Evolutionary conservation across 208 protist species (phyloP), one percentile per base, ranked within the genome.

Genomic region (Trypanosoma caninum): DNA sequence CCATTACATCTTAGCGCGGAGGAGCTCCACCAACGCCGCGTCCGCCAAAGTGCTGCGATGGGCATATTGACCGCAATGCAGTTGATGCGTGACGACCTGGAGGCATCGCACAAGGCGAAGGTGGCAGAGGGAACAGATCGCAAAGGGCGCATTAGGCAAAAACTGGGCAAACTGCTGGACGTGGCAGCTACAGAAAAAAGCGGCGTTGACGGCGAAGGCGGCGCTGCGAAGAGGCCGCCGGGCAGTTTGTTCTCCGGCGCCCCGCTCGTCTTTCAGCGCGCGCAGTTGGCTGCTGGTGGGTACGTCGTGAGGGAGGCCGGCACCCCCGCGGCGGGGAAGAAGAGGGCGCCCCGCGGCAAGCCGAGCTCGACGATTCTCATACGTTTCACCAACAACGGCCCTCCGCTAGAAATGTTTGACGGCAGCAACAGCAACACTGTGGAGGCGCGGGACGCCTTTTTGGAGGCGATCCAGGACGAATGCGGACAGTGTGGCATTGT

Each of bases 291-390:
- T 0, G 71, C 88, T 14, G 88, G 88, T 8, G 88, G 84, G 14
- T 94, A 82, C 40, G 75, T 91, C 10, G 72, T 91, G 64, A 65
- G 63, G 45, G 61, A 59, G 44, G 34, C 55, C 42, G 33, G 2
- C 38, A 50, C n/a, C n/a, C n/a, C n/a, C 20, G 38, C 40, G 46
- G 55, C 16, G 0, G 50, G 50, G 9, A 54, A 54, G 27, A 44
- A 60, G 6, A 45, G 58, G 13, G 5, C 45, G 2, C 25, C 80
- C 2, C 51, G 27, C 6, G 88, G 88, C 8, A 89, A 82, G 55
- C 88, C 88, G 11, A 94, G 88, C 53, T 89, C 84, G 1, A 87
- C 84, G 14, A 66, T 94, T 44, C 80, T 89, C 9, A 51, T 94
- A 14, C 74, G 81, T 38, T 89, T 76, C 62, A 22, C 52, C 9